phyloP scores from a whole-genome alignment of 306 rosid species.

The Dryas alaskensis region DNA sequence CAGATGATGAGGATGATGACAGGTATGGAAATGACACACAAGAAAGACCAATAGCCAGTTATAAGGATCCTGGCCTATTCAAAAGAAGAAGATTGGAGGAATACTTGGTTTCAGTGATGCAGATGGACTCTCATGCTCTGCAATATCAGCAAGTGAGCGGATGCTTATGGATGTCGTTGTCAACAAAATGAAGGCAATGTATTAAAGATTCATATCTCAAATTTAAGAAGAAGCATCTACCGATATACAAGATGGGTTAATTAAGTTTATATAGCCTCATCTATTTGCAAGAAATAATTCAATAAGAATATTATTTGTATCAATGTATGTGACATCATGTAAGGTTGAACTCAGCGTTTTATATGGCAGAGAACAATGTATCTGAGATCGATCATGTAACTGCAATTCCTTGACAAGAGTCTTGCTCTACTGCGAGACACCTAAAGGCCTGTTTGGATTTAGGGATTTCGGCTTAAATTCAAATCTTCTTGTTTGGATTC shows the following conservation, averaged over 20 bases:
- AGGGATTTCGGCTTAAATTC: too few relatives aligned
- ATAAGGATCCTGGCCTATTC: not conserved
- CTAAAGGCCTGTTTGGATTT: too few relatives aligned
- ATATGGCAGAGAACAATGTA: too few relatives aligned
- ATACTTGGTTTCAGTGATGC: conserved; percentile 30
- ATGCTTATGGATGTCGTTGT: conserved; percentile 25
- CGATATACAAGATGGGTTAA: not conserved
- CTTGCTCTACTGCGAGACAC: too few relatives aligned
- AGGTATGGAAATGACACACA: not conserved
- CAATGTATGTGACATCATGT: not conserved
- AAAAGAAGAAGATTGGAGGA: conserved; percentile 21
- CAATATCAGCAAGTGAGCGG: conserved; percentile 31
- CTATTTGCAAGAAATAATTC: not conserved
- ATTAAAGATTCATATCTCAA: conserved; percentile 7
- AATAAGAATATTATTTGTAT: not conserved
- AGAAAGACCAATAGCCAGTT: conserved; percentile 3
- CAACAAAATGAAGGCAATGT: conserved; percentile 29
- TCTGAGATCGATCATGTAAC: too few relatives aligned
- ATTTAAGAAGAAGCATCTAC: not conserved
- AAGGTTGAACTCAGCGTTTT: not conserved
- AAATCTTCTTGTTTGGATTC: too few relatives aligned
- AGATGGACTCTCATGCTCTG: conserved; percentile 46
- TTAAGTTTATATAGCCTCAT: not conserved
- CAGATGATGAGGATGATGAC: not conserved
- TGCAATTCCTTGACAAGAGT: too few relatives aligned